phyloP scores from a whole-genome alignment of 164 flowering plant species.

The Sedum album region DNA sequence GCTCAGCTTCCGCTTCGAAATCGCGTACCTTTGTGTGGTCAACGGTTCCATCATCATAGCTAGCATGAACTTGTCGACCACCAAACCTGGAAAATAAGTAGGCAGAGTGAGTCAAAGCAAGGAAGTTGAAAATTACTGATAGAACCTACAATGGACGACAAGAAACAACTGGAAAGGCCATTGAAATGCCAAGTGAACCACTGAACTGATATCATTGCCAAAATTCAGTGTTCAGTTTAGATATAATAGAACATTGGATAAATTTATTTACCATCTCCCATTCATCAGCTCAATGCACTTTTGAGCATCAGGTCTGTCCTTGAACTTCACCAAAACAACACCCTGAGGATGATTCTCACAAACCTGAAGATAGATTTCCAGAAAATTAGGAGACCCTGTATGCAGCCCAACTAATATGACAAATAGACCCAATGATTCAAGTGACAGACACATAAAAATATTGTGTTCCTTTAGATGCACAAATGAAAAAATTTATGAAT shows the following conservation, averaged over 20 bases:
- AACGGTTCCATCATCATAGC: slow-evolving; percentile 75
- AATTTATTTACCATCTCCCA: slow-evolving; percentile 73
- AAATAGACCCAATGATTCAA: background rate
- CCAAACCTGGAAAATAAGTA: slow-evolving; percentile 57
- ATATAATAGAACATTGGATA: background rate
- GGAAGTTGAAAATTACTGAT: background rate
- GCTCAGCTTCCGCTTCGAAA: slow-evolving; percentile 49
- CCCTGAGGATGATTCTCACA: slow-evolving; percentile 97
- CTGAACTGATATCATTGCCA: background rate
- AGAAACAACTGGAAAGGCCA: background rate
- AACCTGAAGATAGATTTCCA: slow-evolving; percentile 37
- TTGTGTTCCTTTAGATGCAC: background rate
- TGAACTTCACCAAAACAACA: slow-evolving; percentile 75
- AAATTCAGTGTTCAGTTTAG: background rate
- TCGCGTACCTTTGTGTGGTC: slow-evolving; percentile 76
- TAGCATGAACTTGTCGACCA: slow-evolving; percentile 75
- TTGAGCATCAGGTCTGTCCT: slow-evolving; percentile 72
- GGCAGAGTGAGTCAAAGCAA: background rate
- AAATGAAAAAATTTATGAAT: background rate
- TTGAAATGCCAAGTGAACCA: background rate
- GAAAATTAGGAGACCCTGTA: background rate
- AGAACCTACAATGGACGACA: background rate
- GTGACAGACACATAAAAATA: background rate
- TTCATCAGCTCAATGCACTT: slow-evolving; percentile 92
- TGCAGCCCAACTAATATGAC: background rate